These are phyloP conservation scores for Fraxinus floribunda DNA, from an alignment of 305 asterid species.

Conservation along the genomic window DNA sequence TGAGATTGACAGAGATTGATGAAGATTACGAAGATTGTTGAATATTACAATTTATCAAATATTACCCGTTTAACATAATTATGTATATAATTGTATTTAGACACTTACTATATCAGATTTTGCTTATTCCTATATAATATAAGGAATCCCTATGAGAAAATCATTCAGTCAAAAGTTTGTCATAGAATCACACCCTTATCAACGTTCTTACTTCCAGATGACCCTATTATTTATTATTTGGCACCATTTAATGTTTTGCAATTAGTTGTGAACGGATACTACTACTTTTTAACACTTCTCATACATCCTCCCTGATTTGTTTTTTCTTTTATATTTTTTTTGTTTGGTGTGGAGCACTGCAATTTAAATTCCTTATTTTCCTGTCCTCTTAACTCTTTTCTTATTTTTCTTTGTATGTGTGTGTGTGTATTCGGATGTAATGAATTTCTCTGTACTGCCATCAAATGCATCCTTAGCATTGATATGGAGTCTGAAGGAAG, in stretches of 20 bases:
- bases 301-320: not conserved
- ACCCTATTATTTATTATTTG: not conserved
- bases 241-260: not conserved
- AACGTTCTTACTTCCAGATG: not conserved
- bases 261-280: not conserved
- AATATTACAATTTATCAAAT: too few species aligned
- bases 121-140: too few species aligned
- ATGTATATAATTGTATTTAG: too few species aligned
- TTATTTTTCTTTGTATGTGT: too few species aligned
- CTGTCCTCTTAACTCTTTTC: not conserved
- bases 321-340: not conserved
- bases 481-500: not conserved
- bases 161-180: too few species aligned
- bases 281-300: not conserved
- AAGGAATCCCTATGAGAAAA: too few species aligned
- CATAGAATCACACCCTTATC: not conserved
- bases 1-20: too few species aligned
- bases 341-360: not conserved
- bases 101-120: too few species aligned
- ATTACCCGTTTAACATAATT: too few species aligned
- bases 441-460: not conserved
- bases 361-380: not conserved
- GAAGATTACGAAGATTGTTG: too few species aligned
- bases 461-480: not conserved
- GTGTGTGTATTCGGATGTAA: not conserved